Evolutionary conservation across 2,329 filamentous ascomycete genomes (phyloP).

Genomic region (Hypoxylon sp.): DNA sequence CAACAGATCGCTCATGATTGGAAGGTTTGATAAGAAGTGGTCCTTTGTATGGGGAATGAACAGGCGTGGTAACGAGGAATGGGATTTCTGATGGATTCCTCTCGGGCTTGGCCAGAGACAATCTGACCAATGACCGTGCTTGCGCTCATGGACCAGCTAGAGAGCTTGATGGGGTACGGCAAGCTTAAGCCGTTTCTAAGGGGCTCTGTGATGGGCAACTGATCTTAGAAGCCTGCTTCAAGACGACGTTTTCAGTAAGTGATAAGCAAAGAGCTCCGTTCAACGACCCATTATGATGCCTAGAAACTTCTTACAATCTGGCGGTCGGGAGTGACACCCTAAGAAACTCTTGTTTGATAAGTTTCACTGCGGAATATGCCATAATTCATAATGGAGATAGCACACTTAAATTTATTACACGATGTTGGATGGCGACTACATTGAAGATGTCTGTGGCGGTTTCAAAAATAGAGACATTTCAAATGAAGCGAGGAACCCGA

Average conservation of each 20-base stretch:
- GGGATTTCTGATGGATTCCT: constrained; percentile 47
- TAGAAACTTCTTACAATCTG: constrained; percentile 38
- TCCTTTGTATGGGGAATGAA: constrained; percentile 42
- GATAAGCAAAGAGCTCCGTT: constrained; percentile 44
- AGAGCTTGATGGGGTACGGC: constrained; percentile 41
- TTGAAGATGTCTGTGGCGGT: constrained; percentile 17
- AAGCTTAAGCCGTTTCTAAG: constrained; percentile 44
- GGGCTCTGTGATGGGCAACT: constrained; percentile 45
- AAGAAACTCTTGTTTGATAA: constrained; percentile 27
- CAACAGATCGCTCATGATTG: constrained; percentile 43
- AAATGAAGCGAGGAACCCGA: constrained; percentile 33
- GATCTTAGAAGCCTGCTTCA: constrained; percentile 47
- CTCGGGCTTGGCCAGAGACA: constrained; percentile 42
- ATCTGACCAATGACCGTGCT: constrained; percentile 30
- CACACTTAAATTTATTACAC: background rate
- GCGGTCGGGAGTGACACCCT: constrained; percentile 43
- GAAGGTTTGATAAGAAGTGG: constrained; percentile 38
- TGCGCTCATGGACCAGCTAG: constrained; percentile 25
- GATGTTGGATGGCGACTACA: constrained; percentile 5
- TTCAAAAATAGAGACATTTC: constrained; percentile 23
- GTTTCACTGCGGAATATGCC: constrained; percentile 25
- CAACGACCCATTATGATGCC: constrained; percentile 42
- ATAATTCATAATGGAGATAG: constrained; percentile 14
- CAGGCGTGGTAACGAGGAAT: constrained; percentile 44
- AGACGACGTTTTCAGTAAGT: constrained; percentile 44